phyloP scores from a whole-genome alignment of 257 asterid genomes.

The Hygrophila difformis region DNA sequence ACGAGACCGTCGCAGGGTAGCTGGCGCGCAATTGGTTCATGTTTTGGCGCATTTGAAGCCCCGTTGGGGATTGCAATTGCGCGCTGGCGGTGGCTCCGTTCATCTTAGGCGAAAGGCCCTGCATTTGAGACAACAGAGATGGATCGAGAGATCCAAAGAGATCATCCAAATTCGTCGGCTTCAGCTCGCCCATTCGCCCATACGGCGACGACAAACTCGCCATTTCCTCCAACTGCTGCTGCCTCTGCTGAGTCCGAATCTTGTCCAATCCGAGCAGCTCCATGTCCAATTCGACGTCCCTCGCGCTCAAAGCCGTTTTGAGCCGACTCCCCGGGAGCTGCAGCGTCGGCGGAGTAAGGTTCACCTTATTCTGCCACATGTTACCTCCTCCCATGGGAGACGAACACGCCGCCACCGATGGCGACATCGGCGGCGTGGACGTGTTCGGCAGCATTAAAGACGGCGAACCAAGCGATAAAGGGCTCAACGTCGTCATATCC shows the following conservation, averaged over 20 bases:
- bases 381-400: conserved; percentile 34
- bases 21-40: conserved; percentile 65
- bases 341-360: conserved; percentile 52
- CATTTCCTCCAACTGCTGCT: conserved; percentile 38
- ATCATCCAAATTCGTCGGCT: conserved; percentile 59
- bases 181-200: conserved; percentile 36
- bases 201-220: conserved; percentile 57
- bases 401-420: conserved; percentile 37
- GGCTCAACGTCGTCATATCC: conserved; percentile 43
- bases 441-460: conserved; percentile 28
- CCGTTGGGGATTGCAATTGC: conserved; percentile 39
- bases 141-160: conserved; percentile 72
- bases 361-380: conserved; percentile 61
- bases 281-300: conserved; percentile 54
- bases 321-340: conserved; percentile 60
- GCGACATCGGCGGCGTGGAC: conserved; percentile 60
- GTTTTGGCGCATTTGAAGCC: conserved; percentile 51
- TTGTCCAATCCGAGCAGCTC: conserved; percentile 46
- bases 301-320: conserved; percentile 45
- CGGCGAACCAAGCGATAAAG: conserved; percentile 38
- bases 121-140: conserved; percentile 41
- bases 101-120: conserved; percentile 42
- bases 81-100: conserved; percentile 3
- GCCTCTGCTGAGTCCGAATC: conserved; percentile 39
- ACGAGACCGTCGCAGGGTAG: conserved; percentile 50